Conservation (phyloP, 2,329 filamentous ascomycete genomes). For the Tolypocladium guangdongense region DNA sequence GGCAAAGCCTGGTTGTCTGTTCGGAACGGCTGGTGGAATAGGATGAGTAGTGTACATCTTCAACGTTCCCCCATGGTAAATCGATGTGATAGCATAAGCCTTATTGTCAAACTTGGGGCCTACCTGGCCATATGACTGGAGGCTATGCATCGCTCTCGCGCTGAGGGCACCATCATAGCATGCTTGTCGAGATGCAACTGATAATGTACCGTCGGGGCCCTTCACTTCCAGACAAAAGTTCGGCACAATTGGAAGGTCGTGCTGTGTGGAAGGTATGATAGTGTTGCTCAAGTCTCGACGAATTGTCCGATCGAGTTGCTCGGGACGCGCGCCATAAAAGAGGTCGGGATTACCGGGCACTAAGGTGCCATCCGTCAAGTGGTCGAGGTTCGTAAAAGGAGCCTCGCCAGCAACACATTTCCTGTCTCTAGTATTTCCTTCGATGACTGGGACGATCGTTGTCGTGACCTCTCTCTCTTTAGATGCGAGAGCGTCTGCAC, state of each 20-base stretch:
- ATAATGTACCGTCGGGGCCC: too few species aligned
- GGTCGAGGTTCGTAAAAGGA: too few species aligned
- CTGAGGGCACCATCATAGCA: constrained; percentile 24
- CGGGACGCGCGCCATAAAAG: too few species aligned
- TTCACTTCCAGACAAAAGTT: too few species aligned
- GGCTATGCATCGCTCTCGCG: constrained; percentile 19
- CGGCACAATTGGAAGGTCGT: too few species aligned
- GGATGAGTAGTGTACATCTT: constrained; percentile 3
- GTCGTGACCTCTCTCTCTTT: constrained; percentile 22
- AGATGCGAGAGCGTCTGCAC: constrained; percentile 14
- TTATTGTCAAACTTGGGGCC: neutral
- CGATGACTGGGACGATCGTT: constrained; percentile 21
- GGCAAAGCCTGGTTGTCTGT: neutral
- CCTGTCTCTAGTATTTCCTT: constrained; percentile 12
- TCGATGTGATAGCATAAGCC: neutral
- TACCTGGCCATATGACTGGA: constrained; percentile 18
- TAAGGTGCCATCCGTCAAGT: too few species aligned
- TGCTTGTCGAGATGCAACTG: constrained; percentile 20
- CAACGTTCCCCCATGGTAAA: neutral
- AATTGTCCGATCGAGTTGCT: too few species aligned
- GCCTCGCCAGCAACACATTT: constrained; percentile 10
- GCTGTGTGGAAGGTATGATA: too few species aligned
- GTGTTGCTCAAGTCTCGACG: too few species aligned
- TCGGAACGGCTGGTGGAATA: neutral
- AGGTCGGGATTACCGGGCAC: too few species aligned